A percentile compares a stretch with the other conserved stretches of the same genome.
phyloP scores from a whole-genome alignment of 208 protist genomes.

The Leishmania amazonensis region DNA sequence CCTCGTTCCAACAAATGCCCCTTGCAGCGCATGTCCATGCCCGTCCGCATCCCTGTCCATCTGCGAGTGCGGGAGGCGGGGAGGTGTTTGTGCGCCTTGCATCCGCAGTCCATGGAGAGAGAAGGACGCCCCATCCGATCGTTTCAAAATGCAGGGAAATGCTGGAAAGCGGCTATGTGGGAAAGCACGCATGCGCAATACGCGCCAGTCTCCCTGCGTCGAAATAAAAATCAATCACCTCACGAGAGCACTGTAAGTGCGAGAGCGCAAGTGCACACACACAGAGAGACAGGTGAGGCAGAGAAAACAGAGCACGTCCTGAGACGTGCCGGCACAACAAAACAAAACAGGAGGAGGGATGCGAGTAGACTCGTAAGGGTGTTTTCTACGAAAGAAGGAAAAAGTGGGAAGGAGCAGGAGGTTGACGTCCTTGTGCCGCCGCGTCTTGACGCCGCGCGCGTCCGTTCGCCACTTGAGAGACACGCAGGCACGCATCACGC shows the following conservation, averaged over 20 bases:
- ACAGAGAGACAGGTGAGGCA: background rate
- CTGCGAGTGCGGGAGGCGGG: background rate
- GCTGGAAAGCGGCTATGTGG: no score
- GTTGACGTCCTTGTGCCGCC: background rate
- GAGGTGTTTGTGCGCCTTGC: background rate
- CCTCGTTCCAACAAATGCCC: background rate
- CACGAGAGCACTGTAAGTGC: background rate
- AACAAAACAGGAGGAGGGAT: background rate
- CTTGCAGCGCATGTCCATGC: background rate
- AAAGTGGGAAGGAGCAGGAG: no score
- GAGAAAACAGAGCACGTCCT: background rate
- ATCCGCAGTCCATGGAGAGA: background rate
- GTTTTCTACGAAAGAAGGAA: background rate
- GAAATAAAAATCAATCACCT: background rate
- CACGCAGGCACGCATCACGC: background rate
- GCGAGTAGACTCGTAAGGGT: background rate
- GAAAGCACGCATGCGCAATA: background rate
- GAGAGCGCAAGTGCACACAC: background rate
- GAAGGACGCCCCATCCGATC: background rate
- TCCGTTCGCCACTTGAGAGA: background rate
- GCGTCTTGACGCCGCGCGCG: background rate
- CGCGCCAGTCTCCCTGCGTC: background rate
- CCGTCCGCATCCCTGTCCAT: background rate
- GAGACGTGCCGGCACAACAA: background rate
- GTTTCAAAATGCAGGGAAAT: background rate